Percentiles rank a stretch among this genome's conserved stretches.
Conservation (phyloP, 306 rosid genomes). For the Betula pendula region DNA sequence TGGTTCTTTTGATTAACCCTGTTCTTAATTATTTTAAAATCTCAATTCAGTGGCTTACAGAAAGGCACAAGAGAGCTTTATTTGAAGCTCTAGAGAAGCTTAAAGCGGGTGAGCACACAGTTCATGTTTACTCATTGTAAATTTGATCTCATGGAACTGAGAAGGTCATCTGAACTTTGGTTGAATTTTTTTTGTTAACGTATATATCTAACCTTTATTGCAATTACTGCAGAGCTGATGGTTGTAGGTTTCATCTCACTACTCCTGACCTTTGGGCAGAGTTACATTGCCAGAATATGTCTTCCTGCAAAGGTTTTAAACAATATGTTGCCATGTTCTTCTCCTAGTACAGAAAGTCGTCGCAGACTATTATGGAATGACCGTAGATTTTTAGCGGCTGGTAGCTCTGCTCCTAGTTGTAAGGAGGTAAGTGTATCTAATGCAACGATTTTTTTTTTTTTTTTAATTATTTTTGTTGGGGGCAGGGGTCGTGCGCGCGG, state of each 20-base stretch:
- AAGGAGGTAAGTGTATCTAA: conserved; percentile 44
- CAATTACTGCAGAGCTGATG: conserved; percentile 82
- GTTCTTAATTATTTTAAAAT: background rate
- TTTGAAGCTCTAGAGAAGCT: conserved; percentile 89
- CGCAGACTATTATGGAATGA: conserved; percentile 68
- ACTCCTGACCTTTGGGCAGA: conserved; percentile 83
- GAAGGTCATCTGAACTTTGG: conserved; percentile 17
- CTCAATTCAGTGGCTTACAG: conserved; percentile 47
- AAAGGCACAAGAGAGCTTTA: conserved; percentile 65
- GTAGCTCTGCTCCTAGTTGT: conserved; percentile 41
- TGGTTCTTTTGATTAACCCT: conserved; percentile 14
- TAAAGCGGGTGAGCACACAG: conserved; percentile 66
- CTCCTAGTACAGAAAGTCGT: conserved; percentile 31
- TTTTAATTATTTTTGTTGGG: too few relatives aligned
- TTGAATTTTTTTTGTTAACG: background rate
- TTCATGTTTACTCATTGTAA: conserved; percentile 4
- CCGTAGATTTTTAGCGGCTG: conserved; percentile 61
- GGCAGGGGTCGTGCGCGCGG: too few relatives aligned
- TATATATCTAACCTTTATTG: conserved; percentile 11
- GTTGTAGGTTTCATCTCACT: conserved; percentile 89
- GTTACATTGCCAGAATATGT: conserved; percentile 70
- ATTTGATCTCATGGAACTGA: conserved; percentile 4
- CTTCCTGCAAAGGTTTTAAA: conserved; percentile 54
- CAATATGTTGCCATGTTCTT: conserved; percentile 72
- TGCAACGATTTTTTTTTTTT: too few relatives aligned